phyloP scores from a whole-genome alignment of 2,329 filamentous ascomycete genomes.

The Fusarium sp. region DNA sequence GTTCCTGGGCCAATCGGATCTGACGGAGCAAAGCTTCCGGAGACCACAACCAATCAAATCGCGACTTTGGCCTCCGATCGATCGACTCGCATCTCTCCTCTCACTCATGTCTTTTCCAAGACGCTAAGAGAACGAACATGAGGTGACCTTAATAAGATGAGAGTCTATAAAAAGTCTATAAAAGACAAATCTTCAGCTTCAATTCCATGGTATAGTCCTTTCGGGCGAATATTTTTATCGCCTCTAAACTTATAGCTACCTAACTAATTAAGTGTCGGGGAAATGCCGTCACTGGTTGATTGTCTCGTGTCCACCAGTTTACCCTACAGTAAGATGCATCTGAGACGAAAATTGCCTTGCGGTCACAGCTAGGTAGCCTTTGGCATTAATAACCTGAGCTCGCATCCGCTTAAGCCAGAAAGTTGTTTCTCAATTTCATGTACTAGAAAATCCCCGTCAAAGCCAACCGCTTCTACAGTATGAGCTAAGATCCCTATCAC shows the following conservation, averaged over 20 bases:
- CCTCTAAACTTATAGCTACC: no score
- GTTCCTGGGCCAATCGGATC: not conserved
- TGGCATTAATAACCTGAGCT: not conserved
- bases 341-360: not conserved
- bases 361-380: not conserved
- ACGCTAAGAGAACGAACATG: rapidly evolving
- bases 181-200: rapidly evolving
- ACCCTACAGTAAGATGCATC: not conserved
- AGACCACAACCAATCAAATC: not conserved
- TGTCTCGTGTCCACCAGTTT: not conserved
- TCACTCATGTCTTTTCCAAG: not conserved
- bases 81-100: not conserved
- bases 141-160: rapidly evolving
- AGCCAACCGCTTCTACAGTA: not conserved
- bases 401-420: not conserved
- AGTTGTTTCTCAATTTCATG: not conserved
- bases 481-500: not conserved
- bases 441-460: not conserved
- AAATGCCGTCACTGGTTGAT: not conserved
- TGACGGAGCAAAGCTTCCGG: not conserved
- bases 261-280: rapidly evolving
- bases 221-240: rapidly evolving
- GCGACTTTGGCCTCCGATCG: not conserved
- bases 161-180: no score
- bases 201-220: rapidly evolving